These are phyloP conservation scores for Saccharomycodes ludwigii DNA, from an alignment of 805 yeast genomes.

Conservation along the genomic window DNA sequence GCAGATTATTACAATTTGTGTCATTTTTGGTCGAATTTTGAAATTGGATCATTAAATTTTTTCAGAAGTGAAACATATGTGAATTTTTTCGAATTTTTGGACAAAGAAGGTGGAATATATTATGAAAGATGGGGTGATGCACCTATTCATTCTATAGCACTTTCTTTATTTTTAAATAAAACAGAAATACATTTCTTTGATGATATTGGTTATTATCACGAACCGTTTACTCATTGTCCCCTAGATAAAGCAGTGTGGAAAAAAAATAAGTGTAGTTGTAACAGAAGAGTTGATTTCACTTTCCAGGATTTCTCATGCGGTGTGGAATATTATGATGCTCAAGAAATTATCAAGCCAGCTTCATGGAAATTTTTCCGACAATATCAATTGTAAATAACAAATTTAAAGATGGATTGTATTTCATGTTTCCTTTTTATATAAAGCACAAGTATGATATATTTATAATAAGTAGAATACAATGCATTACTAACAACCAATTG, in stretches of 20 bases:
- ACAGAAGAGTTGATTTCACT: constrained; percentile 60
- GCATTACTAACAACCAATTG: too few species aligned
- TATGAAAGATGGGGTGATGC: constrained; percentile 93
- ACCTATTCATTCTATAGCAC: constrained; percentile 77
- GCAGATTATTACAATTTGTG: constrained; percentile 70
- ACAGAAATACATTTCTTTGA: constrained; percentile 61
- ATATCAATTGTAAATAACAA: too few species aligned
- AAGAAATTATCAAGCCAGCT: constrained; percentile 39
- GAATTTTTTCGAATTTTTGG: constrained; percentile 55
- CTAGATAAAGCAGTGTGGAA: constrained; percentile 45
- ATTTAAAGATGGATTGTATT: too few species aligned
- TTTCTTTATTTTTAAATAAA: constrained; percentile 53
- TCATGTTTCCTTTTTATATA: too few species aligned
- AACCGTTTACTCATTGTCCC: constrained; percentile 70
- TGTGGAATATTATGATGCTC: constrained; percentile 40
- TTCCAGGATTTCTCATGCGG: constrained; percentile 63
- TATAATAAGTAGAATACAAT: too few species aligned
- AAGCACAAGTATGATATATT: too few species aligned
- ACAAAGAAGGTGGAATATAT: constrained; percentile 67
- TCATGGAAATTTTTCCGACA: too few species aligned
- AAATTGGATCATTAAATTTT: constrained; percentile 61
- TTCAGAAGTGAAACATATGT: constrained; percentile 64
- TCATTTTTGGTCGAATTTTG: constrained; percentile 84
- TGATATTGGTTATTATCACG: constrained; percentile 72
- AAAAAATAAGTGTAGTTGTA: constrained; percentile 59